Conservation (phyloP, 768 basidiomycete genomes). For the Mycena galericulata region DNA sequence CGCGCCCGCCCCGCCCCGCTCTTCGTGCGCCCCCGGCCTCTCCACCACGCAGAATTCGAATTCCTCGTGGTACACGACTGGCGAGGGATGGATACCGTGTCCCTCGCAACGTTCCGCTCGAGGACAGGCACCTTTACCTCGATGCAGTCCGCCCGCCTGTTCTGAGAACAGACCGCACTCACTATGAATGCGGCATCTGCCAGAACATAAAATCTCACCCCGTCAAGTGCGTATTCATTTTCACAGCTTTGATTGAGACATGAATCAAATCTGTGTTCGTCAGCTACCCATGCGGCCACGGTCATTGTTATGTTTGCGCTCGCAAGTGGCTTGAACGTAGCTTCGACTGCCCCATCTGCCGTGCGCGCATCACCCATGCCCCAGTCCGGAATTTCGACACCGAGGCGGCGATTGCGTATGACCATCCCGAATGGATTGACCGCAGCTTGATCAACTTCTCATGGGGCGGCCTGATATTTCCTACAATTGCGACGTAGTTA, state of each 20-base stretch:
- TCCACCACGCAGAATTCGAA: too few species aligned
- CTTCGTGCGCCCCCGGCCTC: too few species aligned
- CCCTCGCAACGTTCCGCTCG: neutral
- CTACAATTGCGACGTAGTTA: too few species aligned
- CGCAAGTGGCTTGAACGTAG: neutral
- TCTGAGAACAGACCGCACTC: neutral
- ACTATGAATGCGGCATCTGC: neutral
- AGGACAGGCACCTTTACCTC: neutral
- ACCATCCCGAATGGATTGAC: neutral
- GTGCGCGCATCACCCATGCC: neutral
- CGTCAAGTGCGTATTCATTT: neutral
- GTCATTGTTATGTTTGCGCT: neutral
- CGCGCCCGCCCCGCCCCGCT: too few species aligned
- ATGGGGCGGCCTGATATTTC: neutral
- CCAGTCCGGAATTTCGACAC: neutral
- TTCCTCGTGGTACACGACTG: too few species aligned
- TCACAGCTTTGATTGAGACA: neutral
- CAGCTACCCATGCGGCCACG: neutral
- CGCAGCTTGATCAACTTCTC: neutral
- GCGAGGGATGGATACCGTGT: neutral
- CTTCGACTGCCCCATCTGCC: neutral
- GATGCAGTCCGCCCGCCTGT: neutral
- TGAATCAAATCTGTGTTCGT: neutral
- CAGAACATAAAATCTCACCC: constrained; percentile 1
- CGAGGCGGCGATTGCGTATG: too few species aligned